phyloP scores from a whole-genome alignment of 140 eudicot species.

The Stevia rebaudiana region DNA sequence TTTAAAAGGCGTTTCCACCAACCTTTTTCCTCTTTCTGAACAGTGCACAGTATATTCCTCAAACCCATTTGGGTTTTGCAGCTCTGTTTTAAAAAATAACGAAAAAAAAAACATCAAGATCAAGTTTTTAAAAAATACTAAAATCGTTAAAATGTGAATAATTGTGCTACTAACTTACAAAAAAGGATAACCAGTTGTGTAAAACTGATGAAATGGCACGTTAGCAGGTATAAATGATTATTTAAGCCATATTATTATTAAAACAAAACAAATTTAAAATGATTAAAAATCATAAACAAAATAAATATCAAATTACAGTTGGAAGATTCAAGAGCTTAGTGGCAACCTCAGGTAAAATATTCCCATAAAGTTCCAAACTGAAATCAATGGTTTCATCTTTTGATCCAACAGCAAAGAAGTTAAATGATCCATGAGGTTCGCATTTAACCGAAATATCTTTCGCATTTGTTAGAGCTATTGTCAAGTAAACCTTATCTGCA shows the following conservation, averaged over 20 bases:
- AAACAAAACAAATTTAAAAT: too few relatives aligned
- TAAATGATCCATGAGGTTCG: slow-evolving; percentile 57
- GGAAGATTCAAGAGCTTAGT: not conserved
- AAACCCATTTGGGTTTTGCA: slow-evolving; percentile 72
- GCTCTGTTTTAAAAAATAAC: slow-evolving; percentile 37
- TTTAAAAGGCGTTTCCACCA: slow-evolving; percentile 87
- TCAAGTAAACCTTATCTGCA: slow-evolving; percentile 69
- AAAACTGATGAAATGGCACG: not conserved
- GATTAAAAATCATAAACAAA: too few relatives aligned
- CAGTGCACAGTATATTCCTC: slow-evolving; percentile 70
- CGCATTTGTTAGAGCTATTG: slow-evolving; percentile 67
- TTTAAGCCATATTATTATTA: not conserved
- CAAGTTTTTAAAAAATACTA: not conserved
- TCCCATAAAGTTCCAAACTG: slow-evolving; percentile 62
- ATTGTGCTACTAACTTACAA: not conserved
- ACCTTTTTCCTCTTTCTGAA: slow-evolving; percentile 69
- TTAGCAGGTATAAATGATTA: not conserved
- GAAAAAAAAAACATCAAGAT: slow-evolving; percentile 2
- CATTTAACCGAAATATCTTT: slow-evolving; percentile 61
- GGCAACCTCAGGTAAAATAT: slow-evolving; percentile 58
- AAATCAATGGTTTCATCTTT: slow-evolving; percentile 48
- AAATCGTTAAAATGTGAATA: not conserved
- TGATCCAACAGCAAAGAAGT: slow-evolving; percentile 60
- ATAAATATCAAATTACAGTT: not conserved
- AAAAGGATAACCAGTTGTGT: too few relatives aligned